Conservation (phyloP, 1,284 basidiomycete genomes). For the Ceratorhiza oryzae-sativae region DNA sequence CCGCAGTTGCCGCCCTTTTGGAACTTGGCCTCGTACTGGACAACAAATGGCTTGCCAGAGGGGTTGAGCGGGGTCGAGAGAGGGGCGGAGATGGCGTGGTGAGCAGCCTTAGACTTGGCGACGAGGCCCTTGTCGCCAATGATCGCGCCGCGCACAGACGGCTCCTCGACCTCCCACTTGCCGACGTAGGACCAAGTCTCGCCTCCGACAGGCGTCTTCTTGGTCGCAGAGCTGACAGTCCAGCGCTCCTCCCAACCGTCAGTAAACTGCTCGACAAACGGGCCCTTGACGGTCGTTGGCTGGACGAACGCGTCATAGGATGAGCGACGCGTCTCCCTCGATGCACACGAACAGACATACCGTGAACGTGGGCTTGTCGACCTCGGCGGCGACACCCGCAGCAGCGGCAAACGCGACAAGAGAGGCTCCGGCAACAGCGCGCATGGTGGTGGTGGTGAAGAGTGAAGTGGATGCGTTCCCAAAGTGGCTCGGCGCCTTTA, state of each 20-base stretch:
- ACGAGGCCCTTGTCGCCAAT: slow-evolving; percentile 89
- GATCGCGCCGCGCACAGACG: slow-evolving; percentile 68
- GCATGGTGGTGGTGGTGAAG: slow-evolving; percentile 50
- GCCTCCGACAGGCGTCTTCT: slow-evolving; percentile 92
- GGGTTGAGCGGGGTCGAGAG: slow-evolving; percentile 84
- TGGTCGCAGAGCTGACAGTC: slow-evolving; percentile 96
- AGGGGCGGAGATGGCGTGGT: slow-evolving; percentile 96
- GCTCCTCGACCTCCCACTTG: slow-evolving; percentile 95
- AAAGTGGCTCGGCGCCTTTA: slow-evolving; percentile 36
- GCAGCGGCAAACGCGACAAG: slow-evolving; percentile 31
- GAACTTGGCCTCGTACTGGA: slow-evolving; percentile 99
- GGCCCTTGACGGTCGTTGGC: slow-evolving; percentile 85
- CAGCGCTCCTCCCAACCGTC: slow-evolving; percentile 90
- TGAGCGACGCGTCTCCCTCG: neutral
- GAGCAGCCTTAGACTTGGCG: slow-evolving; percentile 90
- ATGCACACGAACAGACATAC: neutral
- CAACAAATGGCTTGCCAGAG: slow-evolving; percentile 87
- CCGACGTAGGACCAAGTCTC: slow-evolving; percentile 98
- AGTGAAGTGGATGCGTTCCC: neutral
- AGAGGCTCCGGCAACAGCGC: slow-evolving; percentile 48
- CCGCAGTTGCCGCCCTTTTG: slow-evolving; percentile 99
- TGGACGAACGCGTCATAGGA: slow-evolving; percentile 50
- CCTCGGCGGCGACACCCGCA: slow-evolving; percentile 20
- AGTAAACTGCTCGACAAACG: slow-evolving; percentile 98
- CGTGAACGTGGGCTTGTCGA: slow-evolving; percentile 19